Percentiles rank a stretch among this genome's conserved stretches.
phyloP scores from a whole-genome alignment of 73 alveolate genomes.

The Urostyla sp. region DNA sequence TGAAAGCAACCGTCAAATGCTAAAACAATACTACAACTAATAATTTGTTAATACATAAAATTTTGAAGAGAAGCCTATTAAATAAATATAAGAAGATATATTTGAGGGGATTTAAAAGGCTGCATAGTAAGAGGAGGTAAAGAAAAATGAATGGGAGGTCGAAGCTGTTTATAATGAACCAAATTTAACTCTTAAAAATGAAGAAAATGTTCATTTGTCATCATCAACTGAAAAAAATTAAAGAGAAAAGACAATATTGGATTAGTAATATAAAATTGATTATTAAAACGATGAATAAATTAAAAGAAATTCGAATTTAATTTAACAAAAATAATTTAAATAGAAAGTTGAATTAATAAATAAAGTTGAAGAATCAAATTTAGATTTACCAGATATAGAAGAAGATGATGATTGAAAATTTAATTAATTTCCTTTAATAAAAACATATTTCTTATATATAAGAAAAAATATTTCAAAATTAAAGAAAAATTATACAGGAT shows the following conservation, averaged over 20 bases:
- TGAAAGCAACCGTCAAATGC: slow-evolving; percentile 3
- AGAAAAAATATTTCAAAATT: too few species aligned
- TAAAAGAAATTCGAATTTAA: not conserved
- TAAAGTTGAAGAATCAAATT: slow-evolving; percentile 14
- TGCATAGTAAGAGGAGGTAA: not conserved
- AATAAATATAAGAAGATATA: not conserved
- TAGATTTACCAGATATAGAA: not conserved
- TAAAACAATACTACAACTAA: not conserved
- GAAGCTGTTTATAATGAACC: not conserved
- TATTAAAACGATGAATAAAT: not conserved
- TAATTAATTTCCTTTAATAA: not conserved
- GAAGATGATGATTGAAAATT: not conserved
- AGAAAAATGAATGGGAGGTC: not conserved
- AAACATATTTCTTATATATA: not conserved
- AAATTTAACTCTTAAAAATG: not conserved
- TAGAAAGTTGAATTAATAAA: too few species aligned
- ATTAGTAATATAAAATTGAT: not conserved
- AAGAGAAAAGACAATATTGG: not conserved
- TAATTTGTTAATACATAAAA: not conserved
- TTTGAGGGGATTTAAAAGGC: not conserved
- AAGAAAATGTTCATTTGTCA: not conserved
- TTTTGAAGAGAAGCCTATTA: not conserved
- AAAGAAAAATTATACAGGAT: slow-evolving; percentile 1
- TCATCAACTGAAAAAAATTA: not conserved
- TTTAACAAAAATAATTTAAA: too few species aligned